Percentiles rank a stretch among this genome's conserved stretches.
phyloP scores from a whole-genome alignment of 192 early-diverging fungal genomes.

The Phlyctochytrium planicorne region DNA sequence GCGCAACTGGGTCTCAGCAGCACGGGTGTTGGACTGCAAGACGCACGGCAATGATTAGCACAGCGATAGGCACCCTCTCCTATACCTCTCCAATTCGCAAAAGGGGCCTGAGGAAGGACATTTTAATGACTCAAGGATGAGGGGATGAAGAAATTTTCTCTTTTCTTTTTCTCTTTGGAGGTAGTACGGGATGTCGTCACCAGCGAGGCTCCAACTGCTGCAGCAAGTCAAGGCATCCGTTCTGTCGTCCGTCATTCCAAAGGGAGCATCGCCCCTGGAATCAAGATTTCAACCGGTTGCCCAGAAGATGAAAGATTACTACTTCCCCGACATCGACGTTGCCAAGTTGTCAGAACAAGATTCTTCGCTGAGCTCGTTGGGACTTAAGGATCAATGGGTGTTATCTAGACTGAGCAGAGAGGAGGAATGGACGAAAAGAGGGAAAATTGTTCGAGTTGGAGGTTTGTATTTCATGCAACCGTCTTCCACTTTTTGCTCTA shows the following conservation, averaged over 20 bases:
- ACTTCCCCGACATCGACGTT: not conserved
- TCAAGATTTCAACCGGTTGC: not conserved
- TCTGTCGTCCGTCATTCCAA: no score
- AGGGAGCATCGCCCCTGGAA: no score
- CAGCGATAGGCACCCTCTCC: not conserved
- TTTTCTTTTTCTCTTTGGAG: no score
- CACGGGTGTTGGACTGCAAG: not conserved
- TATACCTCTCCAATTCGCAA: not conserved
- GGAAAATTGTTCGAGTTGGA: not conserved
- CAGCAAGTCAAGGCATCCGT: not conserved
- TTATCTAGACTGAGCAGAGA: not conserved
- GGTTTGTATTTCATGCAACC: not conserved
- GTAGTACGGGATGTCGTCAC: no score
- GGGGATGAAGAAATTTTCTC: no score
- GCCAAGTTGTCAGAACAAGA: not conserved
- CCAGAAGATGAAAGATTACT: not conserved
- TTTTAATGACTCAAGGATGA: no score
- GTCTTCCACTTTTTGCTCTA: no score
- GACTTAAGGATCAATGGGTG: not conserved
- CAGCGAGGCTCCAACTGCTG: not conserved
- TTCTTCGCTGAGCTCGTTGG: not conserved
- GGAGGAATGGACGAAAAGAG: not conserved
- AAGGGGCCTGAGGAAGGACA: not conserved
- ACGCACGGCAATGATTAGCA: not conserved
- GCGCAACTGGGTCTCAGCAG: not conserved